Conservation (phyloP, 202 grass and related monocot species). For the Digitaria exilis region DNA sequence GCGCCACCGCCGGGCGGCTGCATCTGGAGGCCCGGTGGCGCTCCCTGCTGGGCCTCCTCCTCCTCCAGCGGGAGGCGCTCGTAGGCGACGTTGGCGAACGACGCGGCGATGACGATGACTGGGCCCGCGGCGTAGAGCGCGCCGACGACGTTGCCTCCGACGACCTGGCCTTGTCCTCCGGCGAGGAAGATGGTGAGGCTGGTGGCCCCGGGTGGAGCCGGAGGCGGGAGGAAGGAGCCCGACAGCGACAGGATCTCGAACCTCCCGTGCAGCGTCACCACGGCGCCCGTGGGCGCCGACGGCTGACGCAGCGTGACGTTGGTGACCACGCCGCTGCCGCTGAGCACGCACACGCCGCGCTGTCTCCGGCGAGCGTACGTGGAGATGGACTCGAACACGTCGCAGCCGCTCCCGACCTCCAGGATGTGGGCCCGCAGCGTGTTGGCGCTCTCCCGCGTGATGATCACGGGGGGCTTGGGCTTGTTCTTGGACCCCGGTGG, state of each 20-base stretch:
- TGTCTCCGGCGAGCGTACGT: slow-evolving; percentile 82
- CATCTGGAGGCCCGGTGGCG: slow-evolving; percentile 61
- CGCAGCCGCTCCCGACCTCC: slow-evolving; percentile 83
- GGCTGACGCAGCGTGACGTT: slow-evolving; percentile 93
- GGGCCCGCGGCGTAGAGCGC: slow-evolving; percentile 80
- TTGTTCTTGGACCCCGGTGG: slow-evolving; percentile 88
- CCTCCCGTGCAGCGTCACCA: slow-evolving; percentile 80
- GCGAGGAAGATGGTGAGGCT: slow-evolving; percentile 95
- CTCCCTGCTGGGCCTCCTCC: slow-evolving; percentile 50
- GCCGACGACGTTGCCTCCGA: slow-evolving; percentile 90
- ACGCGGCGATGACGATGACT: slow-evolving; percentile 89
- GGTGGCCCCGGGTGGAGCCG: slow-evolving; percentile 77
- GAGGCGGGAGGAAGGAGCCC: slow-evolving; percentile 89
- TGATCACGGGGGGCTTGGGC: slow-evolving; percentile 92
- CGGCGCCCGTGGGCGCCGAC: slow-evolving; percentile 64
- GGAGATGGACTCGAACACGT: slow-evolving; percentile 82
- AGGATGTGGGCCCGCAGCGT: slow-evolving; percentile 90
- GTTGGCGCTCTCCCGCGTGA: slow-evolving; percentile 94
- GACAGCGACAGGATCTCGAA: slow-evolving; percentile 93
- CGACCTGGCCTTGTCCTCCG: slow-evolving; percentile 80
- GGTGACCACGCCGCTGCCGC: slow-evolving; percentile 86
- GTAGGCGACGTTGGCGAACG: slow-evolving; percentile 92
- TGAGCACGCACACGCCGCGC: slow-evolving; percentile 88
- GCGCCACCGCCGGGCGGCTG: slow-evolving; percentile 51
- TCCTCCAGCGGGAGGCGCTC: slow-evolving; percentile 89